A percentile compares a stretch with the other conserved stretches of the same genome.
Evolutionary conservation across 2,329 filamentous ascomycete genomes (phyloP).

Genomic region (Delphinella strobiligena): DNA sequence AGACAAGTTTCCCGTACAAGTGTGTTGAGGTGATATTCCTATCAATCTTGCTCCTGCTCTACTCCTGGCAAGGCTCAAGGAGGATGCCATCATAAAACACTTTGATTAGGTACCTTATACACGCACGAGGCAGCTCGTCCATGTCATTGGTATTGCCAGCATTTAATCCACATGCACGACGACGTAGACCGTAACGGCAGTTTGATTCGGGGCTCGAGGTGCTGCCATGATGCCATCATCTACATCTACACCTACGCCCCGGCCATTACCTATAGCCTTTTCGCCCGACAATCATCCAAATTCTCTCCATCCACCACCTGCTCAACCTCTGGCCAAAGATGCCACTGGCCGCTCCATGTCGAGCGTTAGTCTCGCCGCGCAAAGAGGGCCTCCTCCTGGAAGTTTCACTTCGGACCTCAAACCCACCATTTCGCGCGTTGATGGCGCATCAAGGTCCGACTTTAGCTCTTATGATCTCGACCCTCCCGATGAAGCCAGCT

Average conservation of each 20-base stretch:
- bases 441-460: conserved; percentile 43
- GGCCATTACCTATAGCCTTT: conserved; percentile 19
- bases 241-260: conserved; percentile 28
- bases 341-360: conserved; percentile 47
- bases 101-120: no score
- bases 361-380: conserved; percentile 38
- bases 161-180: conserved; percentile 13
- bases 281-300: conserved; percentile 17
- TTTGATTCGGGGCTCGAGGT: conserved; percentile 1
- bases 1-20: no score
- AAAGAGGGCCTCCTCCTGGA: conserved; percentile 55
- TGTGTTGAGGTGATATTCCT: no score
- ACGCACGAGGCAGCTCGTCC: background rate
- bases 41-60: no score
- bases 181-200: conserved; percentile 12
- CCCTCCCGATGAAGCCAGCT: conserved; percentile 40
- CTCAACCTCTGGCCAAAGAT: conserved; percentile 36
- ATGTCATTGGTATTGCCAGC: background rate
- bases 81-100: no score
- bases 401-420: conserved; percentile 86
- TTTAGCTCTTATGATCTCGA: conserved; percentile 43
- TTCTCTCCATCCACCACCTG: conserved; percentile 29
- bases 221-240: conserved; percentile 21
- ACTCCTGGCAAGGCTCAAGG: no score
- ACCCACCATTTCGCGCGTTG: conserved; percentile 54